Conservation (phyloP, 164 flowering plant species). For the Stephania yunnanensis region DNA sequence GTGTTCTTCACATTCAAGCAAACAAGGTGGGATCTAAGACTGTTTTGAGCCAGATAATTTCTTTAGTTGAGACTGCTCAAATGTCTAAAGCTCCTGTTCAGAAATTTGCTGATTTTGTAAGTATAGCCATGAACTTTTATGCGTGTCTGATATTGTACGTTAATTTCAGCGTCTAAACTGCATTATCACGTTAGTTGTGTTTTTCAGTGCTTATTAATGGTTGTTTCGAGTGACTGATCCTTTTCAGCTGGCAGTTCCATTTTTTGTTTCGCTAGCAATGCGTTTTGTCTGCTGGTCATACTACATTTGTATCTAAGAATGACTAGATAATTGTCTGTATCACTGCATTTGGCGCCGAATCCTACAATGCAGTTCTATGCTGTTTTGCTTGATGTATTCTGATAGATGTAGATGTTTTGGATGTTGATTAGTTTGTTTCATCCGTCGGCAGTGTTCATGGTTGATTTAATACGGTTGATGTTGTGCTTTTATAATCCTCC, state of each 20-base stretch:
- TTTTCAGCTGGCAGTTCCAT: neutral
- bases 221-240: neutral
- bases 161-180: neutral
- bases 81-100: conserved; percentile 99
- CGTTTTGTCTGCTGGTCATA: neutral
- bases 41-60: conserved; percentile 87
- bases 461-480: neutral
- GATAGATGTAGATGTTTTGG: neutral
- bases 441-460: neutral
- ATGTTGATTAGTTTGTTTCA: neutral
- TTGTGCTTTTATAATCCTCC: too few relatives aligned
- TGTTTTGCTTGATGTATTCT: neutral
- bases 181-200: neutral
- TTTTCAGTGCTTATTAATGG: neutral
- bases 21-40: conserved; percentile 92
- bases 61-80: conserved; percentile 95
- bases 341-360: neutral
- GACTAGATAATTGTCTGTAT: neutral
- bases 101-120: conserved; percentile 95
- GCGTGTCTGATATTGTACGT: neutral
- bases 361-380: neutral
- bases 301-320: neutral
- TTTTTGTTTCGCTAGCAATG: neutral
- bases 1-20: conserved; percentile 79
- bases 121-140: conserved; percentile 19